phyloP scores from a whole-genome alignment of 345 rosid genomes.

The Cardamine resedifolia region DNA sequence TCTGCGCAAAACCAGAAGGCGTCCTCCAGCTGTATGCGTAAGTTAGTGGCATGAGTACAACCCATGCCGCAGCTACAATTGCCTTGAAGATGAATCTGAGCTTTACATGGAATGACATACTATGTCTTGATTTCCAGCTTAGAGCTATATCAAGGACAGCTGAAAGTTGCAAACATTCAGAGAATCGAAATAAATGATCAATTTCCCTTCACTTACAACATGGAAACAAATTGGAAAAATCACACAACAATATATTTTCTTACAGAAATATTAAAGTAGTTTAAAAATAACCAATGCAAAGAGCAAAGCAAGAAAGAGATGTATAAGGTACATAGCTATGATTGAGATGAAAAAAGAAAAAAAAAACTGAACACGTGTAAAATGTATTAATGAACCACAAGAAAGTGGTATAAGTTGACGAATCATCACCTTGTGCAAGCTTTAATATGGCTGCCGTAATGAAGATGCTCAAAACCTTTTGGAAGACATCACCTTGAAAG shows the following conservation, averaged over 20 bases:
- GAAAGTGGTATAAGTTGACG: slow-evolving; percentile 4
- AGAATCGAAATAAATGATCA: not conserved
- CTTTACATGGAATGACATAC: slow-evolving; percentile 48
- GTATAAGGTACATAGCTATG: not conserved
- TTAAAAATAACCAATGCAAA: not conserved
- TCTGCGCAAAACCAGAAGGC: slow-evolving; percentile 49
- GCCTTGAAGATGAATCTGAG: slow-evolving; percentile 55
- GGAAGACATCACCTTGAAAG: slow-evolving; percentile 54
- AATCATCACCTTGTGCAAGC: slow-evolving; percentile 53
- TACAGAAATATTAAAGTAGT: not conserved
- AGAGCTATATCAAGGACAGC: slow-evolving; percentile 56
- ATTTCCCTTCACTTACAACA: not conserved
- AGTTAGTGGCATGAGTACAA: slow-evolving; percentile 48
- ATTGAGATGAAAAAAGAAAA: not conserved
- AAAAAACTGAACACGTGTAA: not conserved
- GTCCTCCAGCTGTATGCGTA: slow-evolving; percentile 55
- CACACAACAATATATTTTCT: not conserved
- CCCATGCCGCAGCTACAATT: slow-evolving; percentile 53
- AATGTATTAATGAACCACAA: not conserved
- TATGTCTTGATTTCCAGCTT: slow-evolving; percentile 53
- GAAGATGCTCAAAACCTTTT: slow-evolving; percentile 61
- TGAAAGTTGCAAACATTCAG: slow-evolving; percentile 33
- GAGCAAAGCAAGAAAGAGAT: not conserved
- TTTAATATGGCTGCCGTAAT: slow-evolving; percentile 64
- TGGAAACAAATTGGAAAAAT: not conserved